phyloP scores from a whole-genome alignment of 306 rosid species.

The Adenanthera pavonina region DNA sequence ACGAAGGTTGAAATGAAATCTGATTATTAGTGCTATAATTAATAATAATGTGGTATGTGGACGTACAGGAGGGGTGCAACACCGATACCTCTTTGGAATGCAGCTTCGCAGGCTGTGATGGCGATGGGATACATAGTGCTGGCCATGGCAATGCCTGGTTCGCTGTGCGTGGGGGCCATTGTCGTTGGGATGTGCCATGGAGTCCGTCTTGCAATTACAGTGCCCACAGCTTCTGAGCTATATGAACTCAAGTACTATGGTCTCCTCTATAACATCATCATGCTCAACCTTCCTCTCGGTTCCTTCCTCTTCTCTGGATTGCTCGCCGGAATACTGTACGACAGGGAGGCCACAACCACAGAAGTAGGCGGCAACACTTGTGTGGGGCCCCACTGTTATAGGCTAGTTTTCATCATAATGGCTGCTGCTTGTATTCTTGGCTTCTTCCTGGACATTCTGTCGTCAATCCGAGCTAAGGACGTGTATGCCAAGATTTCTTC shows the following conservation, averaged over 20 bases:
- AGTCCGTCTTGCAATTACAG: conserved; percentile 36
- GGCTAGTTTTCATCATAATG: conserved; percentile 76
- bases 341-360: conserved; percentile 71
- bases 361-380: conserved; percentile 90
- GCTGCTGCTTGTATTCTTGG: conserved; percentile 74
- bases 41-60: no score
- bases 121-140: conserved; percentile 35
- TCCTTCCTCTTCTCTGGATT: conserved; percentile 52
- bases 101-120: conserved; percentile 44
- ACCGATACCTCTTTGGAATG: conserved; percentile 39
- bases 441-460: conserved; percentile 68
- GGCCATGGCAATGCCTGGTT: conserved; percentile 51
- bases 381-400: conserved; percentile 83
- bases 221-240: conserved; percentile 47
- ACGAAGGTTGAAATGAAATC: background rate
- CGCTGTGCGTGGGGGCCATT: conserved; percentile 45
- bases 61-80: conserved; percentile 37
- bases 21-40: background rate
- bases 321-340: conserved; percentile 61
- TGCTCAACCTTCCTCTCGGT: conserved; percentile 49
- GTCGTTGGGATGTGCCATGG: conserved; percentile 49
- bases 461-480: conserved; percentile 63
- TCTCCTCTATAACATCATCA: conserved; percentile 45
- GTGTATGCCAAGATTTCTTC: conserved; percentile 66
- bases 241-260: conserved; percentile 53